Percentiles rank a stretch among this genome's conserved stretches.
Conservation (phyloP, 192 early-diverging fungal species). For the Backusella psychrophila region DNA sequence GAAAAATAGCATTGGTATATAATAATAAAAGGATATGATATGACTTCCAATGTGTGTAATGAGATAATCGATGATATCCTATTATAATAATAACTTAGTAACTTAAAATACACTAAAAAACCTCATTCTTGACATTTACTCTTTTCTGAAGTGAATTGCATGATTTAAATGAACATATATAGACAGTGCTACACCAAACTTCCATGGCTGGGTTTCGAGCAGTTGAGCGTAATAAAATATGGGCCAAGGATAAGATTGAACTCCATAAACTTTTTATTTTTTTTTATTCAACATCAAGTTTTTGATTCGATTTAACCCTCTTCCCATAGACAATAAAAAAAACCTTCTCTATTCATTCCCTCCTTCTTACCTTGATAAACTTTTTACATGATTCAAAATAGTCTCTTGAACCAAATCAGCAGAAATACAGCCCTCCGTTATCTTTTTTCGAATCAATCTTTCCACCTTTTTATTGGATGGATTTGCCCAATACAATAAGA, state of each 20-base stretch:
- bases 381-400: constrained; percentile 42
- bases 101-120: background rate
- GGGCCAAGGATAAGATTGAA: constrained; percentile 54
- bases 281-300: background rate
- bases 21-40: constrained; percentile 32
- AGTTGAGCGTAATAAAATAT: constrained; percentile 57
- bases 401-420: constrained; percentile 44
- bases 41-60: constrained; percentile 79
- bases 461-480: constrained; percentile 55
- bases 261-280: constrained; percentile 39
- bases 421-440: constrained; percentile 41
- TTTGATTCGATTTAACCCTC: background rate
- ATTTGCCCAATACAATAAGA: constrained; percentile 50
- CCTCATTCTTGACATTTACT: constrained; percentile 10
- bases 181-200: constrained; percentile 43
- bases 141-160: constrained; percentile 72
- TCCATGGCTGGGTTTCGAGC: constrained; percentile 41
- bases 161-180: constrained; percentile 49
- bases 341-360: background rate
- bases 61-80: constrained; percentile 73
- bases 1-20: background rate
- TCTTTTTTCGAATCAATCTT: constrained; percentile 47
- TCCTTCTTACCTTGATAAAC: constrained; percentile 41
- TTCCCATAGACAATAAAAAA: background rate
- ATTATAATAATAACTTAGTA: constrained; percentile 1